These are phyloP conservation scores for Backusella australiensis DNA, from an alignment of 192 early-diverging fungal genomes.

Conservation along the genomic window DNA sequence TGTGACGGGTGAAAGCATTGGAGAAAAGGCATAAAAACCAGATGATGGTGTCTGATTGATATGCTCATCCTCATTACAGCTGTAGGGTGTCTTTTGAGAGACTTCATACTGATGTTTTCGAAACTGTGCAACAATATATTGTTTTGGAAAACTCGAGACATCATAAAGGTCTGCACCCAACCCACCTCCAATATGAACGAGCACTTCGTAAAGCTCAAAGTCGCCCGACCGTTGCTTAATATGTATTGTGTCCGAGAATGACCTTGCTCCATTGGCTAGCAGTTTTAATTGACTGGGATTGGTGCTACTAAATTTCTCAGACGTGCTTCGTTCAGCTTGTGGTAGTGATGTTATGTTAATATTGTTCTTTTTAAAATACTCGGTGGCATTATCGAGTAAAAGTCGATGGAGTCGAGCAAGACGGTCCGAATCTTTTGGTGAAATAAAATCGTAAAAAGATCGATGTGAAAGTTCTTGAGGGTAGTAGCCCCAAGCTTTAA, in stretches of 20 bases:
- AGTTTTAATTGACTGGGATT: conserved; percentile 35
- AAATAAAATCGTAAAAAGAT: conserved; percentile 47
- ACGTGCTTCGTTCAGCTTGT: conserved; percentile 26
- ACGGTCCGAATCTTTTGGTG: conserved; percentile 41
- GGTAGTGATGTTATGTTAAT: background rate
- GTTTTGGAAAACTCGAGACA: conserved; percentile 40
- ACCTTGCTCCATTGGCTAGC: conserved; percentile 39
- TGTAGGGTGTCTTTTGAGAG: background rate
- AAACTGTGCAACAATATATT: conserved; percentile 52
- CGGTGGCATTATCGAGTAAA: conserved; percentile 38
- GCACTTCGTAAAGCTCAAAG: conserved; percentile 44
- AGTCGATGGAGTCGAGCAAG: conserved; percentile 36
- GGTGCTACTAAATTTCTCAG: conserved; percentile 36
- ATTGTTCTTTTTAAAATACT: conserved; percentile 1
- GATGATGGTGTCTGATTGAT: background rate
- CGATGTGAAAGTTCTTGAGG: conserved; percentile 54
- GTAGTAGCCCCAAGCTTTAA: conserved; percentile 50
- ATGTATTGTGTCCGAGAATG: conserved; percentile 47
- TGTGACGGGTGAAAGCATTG: conserved; percentile 4
- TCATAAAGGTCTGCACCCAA: conserved; percentile 49
- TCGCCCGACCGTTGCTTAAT: conserved; percentile 43
- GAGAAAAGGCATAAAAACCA: background rate
- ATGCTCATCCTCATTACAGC: background rate
- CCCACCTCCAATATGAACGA: conserved; percentile 58
- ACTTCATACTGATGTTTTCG: conserved; percentile 24